Conservation (phyloP, 2,329 filamentous ascomycete genomes). For the Tolypocladium sp. region DNA sequence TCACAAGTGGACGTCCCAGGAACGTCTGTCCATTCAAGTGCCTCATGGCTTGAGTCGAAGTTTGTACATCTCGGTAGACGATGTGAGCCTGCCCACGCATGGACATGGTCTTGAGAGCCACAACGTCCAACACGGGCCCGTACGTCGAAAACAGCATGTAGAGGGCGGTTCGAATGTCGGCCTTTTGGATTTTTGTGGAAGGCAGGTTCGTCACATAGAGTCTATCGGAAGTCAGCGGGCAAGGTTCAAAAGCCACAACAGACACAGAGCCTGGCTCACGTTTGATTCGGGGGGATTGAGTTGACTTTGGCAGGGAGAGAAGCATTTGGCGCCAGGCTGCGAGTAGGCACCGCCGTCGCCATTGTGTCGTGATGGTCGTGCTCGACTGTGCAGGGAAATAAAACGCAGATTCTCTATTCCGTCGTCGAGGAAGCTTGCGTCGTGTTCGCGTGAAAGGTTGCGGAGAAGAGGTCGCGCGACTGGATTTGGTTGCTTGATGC, state of each 20-base stretch:
- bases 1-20: constrained; percentile 75
- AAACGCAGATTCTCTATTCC: not conserved
- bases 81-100: constrained; percentile 97
- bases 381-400: not conserved
- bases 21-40: constrained; percentile 79
- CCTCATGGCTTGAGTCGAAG: constrained; percentile 90
- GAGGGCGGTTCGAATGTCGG: constrained; percentile 74
- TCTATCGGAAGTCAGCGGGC: constrained; percentile 31
- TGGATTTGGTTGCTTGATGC: not conserved
- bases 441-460: not conserved
- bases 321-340: constrained; percentile 29
- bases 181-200: constrained; percentile 82
- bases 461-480: not conserved
- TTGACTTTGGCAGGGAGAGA: constrained; percentile 41
- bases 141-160: constrained; percentile 95
- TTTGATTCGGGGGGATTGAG: constrained; percentile 61
- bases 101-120: constrained; percentile 78
- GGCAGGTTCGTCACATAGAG: constrained; percentile 83
- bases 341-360: constrained; percentile 28
- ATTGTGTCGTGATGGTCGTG: constrained; percentile 13
- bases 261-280: constrained; percentile 39
- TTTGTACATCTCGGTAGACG: constrained; percentile 79
- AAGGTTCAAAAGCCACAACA: not conserved
- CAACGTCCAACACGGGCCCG: constrained; percentile 83
- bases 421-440: not conserved